These are phyloP conservation scores for Pichia sp. DNA, from an alignment of 1,139 yeast species.

Conservation along the genomic window DNA sequence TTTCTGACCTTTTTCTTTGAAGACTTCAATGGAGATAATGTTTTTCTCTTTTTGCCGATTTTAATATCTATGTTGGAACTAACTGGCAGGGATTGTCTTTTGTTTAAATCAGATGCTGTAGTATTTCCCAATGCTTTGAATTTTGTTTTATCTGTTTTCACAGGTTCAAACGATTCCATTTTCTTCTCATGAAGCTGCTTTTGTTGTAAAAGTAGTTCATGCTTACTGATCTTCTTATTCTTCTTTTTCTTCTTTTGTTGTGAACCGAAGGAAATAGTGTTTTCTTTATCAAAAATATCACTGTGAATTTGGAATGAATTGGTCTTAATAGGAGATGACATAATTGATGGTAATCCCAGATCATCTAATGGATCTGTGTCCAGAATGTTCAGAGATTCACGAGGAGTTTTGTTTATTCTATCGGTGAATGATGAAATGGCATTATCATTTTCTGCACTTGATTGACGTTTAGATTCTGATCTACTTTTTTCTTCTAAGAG, in stretches of 20 bases:
- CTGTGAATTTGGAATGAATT: conserved; percentile 17
- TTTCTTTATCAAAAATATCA: conserved; percentile 10
- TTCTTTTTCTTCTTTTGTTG: conserved; percentile 2
- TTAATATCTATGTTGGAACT: conserved; percentile 3
- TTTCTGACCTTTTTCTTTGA: conserved; percentile 18
- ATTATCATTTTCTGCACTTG: not conserved
- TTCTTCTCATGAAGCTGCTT: conserved; percentile 11
- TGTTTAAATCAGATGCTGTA: conserved; percentile 11
- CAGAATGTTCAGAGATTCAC: conserved; percentile 10
- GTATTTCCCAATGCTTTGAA: conserved; percentile 7
- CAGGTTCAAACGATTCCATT: not conserved
- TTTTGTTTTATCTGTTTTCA: conserved; percentile 1
- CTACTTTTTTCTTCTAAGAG: not conserved
- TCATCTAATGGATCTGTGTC: conserved; percentile 16
- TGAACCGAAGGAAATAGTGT: conserved; percentile 10
- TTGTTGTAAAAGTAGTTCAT: conserved; percentile 2
- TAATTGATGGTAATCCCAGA: conserved; percentile 12
- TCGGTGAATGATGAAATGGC: not conserved
- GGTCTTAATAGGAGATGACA: conserved; percentile 17
- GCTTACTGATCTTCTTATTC: not conserved
- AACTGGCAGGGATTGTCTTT: not conserved
- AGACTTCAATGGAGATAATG: conserved; percentile 17
- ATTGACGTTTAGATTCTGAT: not conserved
- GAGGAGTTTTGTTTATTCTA: conserved; percentile 9
- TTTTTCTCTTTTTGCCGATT: conserved; percentile 11